Evolutionary conservation across 2,329 filamentous ascomycete genomes (phyloP).

Genomic region (Ascocoryne sarcoides): DNA sequence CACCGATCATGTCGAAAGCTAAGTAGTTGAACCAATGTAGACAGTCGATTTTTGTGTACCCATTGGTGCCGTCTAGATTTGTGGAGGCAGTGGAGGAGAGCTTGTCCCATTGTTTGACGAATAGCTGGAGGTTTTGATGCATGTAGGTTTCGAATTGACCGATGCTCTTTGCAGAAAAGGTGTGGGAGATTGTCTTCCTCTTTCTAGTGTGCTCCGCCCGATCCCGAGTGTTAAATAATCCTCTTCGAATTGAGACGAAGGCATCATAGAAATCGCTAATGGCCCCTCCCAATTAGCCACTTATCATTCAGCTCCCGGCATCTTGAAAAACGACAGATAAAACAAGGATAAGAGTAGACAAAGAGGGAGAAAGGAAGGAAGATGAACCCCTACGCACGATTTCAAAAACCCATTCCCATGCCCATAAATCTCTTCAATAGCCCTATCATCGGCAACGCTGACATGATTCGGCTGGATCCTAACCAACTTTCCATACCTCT

Average conservation of each 20-base stretch:
- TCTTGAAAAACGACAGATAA: no score
- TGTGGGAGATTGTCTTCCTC: constrained; percentile 80
- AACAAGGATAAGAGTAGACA: no score
- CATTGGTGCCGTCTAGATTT: constrained; percentile 25
- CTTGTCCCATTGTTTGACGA: constrained; percentile 64
- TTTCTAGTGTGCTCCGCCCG: constrained; percentile 77
- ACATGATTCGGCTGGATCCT: constrained; percentile 79
- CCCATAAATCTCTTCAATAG: constrained; percentile 69
- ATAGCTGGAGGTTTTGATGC: constrained; percentile 64
- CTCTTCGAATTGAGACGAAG: constrained; percentile 78
- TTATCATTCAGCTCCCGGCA: no score
- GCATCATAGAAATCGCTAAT: constrained; percentile 71
- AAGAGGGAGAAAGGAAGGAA: no score
- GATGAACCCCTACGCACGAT: no score
- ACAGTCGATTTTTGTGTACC: constrained; percentile 59
- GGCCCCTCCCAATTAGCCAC: no score
- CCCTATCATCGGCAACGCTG: constrained; percentile 70
- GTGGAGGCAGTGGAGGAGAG: constrained; percentile 36
- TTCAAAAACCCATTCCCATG: constrained; percentile 71
- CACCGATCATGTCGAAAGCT: constrained; percentile 45
- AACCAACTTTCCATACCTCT: constrained; percentile 65
- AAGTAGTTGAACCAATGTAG: constrained; percentile 72
- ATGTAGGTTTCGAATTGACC: constrained; percentile 86
- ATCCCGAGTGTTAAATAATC: constrained; percentile 84
- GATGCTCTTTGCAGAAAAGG: constrained; percentile 74